Conservation (phyloP, 441 rosid species). For the Bocquillonia castaneifolia region DNA sequence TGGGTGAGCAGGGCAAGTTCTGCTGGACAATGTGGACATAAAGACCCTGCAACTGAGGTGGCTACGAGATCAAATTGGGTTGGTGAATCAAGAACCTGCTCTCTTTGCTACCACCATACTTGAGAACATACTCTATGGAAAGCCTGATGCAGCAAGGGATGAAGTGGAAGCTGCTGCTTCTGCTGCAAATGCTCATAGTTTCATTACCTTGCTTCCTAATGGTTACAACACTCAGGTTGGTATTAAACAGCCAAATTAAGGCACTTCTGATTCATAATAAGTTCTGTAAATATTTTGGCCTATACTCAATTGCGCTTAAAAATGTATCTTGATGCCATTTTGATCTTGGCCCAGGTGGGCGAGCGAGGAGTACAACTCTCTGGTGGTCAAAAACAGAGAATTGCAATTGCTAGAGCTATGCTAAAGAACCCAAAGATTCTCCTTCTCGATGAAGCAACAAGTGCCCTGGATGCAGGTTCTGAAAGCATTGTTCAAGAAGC, state of each 20-base stretch:
- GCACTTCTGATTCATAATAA: slow-evolving; percentile 3
- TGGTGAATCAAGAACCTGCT: slow-evolving; percentile 97
- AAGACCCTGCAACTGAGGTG: slow-evolving; percentile 81
- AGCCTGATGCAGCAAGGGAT: slow-evolving; percentile 77
- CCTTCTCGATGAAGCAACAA: slow-evolving; percentile 95
- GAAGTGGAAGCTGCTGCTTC: slow-evolving; percentile 92
- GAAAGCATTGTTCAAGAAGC: slow-evolving; percentile 99
- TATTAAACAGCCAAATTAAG: not conserved
- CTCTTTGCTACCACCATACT: slow-evolving; percentile 92
- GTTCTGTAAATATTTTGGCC: no score
- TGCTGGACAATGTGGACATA: slow-evolving; percentile 81
- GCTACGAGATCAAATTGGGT: slow-evolving; percentile 84
- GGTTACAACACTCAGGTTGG: slow-evolving; percentile 87
- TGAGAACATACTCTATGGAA: slow-evolving; percentile 85
- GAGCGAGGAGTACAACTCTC: slow-evolving; percentile 95
- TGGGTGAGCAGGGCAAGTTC: slow-evolving; percentile 66
- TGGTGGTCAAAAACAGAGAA: slow-evolving; percentile 97
- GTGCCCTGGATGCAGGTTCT: slow-evolving; percentile 96
- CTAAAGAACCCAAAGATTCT: slow-evolving; percentile 88
- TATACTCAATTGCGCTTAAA: not conserved
- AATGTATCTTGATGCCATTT: slow-evolving; percentile 5
- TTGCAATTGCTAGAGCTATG: slow-evolving; percentile 98
- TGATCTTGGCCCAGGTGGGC: slow-evolving; percentile 55
- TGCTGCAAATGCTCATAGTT: slow-evolving; percentile 92
- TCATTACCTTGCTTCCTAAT: slow-evolving; percentile 84